phyloP scores from a whole-genome alignment of 306 rosid species.

The Pyrus betulifolia region DNA sequence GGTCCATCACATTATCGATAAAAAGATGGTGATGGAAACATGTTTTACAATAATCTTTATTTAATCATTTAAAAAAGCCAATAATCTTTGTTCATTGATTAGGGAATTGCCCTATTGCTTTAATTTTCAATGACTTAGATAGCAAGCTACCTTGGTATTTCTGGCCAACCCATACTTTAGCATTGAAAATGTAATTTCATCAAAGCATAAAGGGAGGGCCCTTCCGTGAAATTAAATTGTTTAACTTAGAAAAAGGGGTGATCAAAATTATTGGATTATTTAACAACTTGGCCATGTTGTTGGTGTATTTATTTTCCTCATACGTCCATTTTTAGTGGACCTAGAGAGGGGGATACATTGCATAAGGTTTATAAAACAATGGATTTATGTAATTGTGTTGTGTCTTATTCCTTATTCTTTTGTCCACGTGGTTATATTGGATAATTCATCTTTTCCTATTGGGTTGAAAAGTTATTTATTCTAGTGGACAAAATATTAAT shows the following conservation, averaged over 20 bases:
- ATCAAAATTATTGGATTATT: background rate
- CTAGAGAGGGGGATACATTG: background rate
- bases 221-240: background rate
- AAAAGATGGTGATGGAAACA: background rate
- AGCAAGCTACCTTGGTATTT: background rate
- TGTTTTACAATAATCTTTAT: background rate
- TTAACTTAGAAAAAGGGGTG: background rate
- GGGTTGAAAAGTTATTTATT: background rate
- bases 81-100: background rate
- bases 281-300: background rate
- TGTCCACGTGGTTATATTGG: background rate
- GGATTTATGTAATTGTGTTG: background rate
- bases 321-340: background rate
- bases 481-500: background rate
- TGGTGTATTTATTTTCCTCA: background rate
- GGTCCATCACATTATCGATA: background rate
- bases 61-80: background rate
- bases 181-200: background rate
- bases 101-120: background rate
- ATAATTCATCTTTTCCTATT: background rate
- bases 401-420: background rate
- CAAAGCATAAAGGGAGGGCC: background rate
- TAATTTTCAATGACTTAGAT: background rate
- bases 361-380: background rate
- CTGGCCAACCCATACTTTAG: background rate